Evolutionary conservation across 192 early-diverging fungal genomes (phyloP).

Genomic region (Backusella tuberculispora): DNA sequence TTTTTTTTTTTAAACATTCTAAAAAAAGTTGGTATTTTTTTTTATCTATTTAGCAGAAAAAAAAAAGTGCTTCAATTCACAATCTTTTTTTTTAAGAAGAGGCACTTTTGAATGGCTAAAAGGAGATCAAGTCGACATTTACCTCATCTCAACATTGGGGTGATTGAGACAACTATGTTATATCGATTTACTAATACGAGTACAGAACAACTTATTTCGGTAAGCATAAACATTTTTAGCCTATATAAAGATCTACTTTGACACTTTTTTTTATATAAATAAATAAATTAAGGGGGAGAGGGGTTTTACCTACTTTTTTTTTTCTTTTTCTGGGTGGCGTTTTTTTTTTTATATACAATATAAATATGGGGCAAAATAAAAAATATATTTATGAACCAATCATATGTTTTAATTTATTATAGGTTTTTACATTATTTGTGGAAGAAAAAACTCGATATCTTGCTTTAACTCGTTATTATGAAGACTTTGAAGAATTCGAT

Average conservation of each 20-base stretch:
- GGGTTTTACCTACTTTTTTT: not conserved
- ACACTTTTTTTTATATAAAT: not conserved
- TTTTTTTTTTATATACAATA: not conserved
- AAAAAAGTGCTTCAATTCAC: not conserved
- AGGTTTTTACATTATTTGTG: conserved; percentile 47
- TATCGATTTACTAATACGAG: not conserved
- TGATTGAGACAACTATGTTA: conserved; percentile 22
- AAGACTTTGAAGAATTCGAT: conserved; percentile 45
- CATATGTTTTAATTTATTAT: not conserved
- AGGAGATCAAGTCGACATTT: not conserved
- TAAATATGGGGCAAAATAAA: no score
- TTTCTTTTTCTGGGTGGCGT: not conserved
- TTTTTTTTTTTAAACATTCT: not conserved
- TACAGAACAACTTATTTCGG: conserved; percentile 22
- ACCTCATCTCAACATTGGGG: not conserved
- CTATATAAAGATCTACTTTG: not conserved
- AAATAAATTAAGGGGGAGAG: conserved; percentile 3
- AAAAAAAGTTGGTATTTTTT: not conserved
- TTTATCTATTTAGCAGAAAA: no score
- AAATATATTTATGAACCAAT: not conserved
- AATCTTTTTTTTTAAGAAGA: not conserved
- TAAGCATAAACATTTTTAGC: not conserved
- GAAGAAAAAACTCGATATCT: conserved; percentile 39
- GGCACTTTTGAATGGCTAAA: not conserved
- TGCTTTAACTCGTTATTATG: conserved; percentile 40